phyloP scores from a whole-genome alignment of 2,329 filamentous ascomycete genomes.

The Pseudopithomyces chartarum region DNA sequence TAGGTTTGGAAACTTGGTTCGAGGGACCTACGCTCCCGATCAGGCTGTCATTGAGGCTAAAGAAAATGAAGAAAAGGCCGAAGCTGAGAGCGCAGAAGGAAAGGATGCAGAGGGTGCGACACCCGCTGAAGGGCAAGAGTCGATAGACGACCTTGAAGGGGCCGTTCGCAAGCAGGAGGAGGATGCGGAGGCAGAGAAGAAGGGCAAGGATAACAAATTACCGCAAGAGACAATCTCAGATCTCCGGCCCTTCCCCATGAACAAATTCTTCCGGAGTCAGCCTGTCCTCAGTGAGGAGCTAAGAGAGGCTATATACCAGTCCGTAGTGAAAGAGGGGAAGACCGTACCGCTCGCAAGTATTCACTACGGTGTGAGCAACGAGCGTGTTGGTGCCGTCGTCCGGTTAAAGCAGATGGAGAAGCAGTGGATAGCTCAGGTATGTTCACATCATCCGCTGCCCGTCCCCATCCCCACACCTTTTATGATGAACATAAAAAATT shows the following conservation, averaged over 20 bases:
- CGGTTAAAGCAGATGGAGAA: slow-evolving; percentile 86
- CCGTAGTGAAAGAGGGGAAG: slow-evolving; percentile 65
- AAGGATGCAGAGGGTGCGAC: slow-evolving; percentile 29
- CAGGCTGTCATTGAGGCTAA: slow-evolving; percentile 24
- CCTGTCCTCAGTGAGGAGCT: slow-evolving; percentile 74
- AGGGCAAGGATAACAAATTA: slow-evolving; percentile 27
- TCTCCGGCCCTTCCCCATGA: slow-evolving; percentile 71
- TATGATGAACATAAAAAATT: slow-evolving; percentile 74
- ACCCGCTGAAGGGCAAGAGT: slow-evolving; percentile 33
- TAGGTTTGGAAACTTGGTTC: slow-evolving; percentile 53
- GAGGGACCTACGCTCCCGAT: slow-evolving; percentile 31
- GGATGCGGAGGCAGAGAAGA: slow-evolving; percentile 24
- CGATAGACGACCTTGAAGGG: slow-evolving; percentile 33
- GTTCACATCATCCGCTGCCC: slow-evolving; percentile 44
- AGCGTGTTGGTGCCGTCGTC: slow-evolving; percentile 83
- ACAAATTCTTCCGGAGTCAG: slow-evolving; percentile 71
- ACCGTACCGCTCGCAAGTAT: slow-evolving; percentile 78
- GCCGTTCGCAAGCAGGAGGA: slow-evolving; percentile 24
- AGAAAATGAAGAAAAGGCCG: slow-evolving; percentile 10
- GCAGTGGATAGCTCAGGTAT: slow-evolving; percentile 75
- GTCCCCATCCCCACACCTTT: slow-evolving; percentile 9
- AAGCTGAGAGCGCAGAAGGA: not conserved
- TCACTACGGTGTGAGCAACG: slow-evolving; percentile 77
- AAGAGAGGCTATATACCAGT: slow-evolving; percentile 73
- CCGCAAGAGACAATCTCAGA: slow-evolving; percentile 40